Evolutionary conservation across 2,329 filamentous ascomycete species (phyloP).

Genomic region (Colletotrichum simmondsii): DNA sequence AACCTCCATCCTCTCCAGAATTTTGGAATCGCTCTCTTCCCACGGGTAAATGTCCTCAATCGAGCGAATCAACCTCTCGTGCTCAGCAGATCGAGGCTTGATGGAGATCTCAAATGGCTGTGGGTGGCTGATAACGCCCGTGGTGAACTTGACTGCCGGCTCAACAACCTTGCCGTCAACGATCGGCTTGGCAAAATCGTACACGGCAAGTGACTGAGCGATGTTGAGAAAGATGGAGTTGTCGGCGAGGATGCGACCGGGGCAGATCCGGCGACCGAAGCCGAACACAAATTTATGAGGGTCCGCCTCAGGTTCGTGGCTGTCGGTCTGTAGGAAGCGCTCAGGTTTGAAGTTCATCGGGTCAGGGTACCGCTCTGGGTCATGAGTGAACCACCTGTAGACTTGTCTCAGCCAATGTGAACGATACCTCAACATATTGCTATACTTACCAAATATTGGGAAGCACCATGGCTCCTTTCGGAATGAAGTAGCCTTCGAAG

Average conservation of each 20-base stretch:
- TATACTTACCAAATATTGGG: slow-evolving; percentile 46
- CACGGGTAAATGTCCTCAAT: slow-evolving; percentile 30
- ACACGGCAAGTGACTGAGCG: slow-evolving; percentile 57
- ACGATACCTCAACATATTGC: slow-evolving; percentile 31
- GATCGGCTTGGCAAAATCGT: slow-evolving; percentile 50
- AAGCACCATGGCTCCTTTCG: slow-evolving; percentile 32
- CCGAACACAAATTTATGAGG: slow-evolving; percentile 35
- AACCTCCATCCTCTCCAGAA: neutral
- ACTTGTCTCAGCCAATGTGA: neutral
- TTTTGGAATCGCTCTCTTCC: slow-evolving; percentile 28
- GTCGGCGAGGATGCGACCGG: slow-evolving; percentile 37
- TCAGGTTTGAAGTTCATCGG: slow-evolving; percentile 47
- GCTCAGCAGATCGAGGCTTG: slow-evolving; percentile 24
- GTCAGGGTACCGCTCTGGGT: slow-evolving; percentile 71
- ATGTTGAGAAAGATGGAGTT: slow-evolving; percentile 40
- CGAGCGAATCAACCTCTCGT: slow-evolving; percentile 31
- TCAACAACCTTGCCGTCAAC: slow-evolving; percentile 49
- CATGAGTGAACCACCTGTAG: slow-evolving; percentile 56
- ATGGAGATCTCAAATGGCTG: slow-evolving; percentile 18
- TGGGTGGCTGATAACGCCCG: slow-evolving; percentile 31
- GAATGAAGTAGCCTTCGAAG: slow-evolving; percentile 31
- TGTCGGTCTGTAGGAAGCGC: slow-evolving; percentile 41
- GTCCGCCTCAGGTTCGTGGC: slow-evolving; percentile 33
- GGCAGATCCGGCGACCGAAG: slow-evolving; percentile 38
- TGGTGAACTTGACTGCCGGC: slow-evolving; percentile 10